phyloP scores from a whole-genome alignment of 106 monocot species.

The Acorus calamus region DNA sequence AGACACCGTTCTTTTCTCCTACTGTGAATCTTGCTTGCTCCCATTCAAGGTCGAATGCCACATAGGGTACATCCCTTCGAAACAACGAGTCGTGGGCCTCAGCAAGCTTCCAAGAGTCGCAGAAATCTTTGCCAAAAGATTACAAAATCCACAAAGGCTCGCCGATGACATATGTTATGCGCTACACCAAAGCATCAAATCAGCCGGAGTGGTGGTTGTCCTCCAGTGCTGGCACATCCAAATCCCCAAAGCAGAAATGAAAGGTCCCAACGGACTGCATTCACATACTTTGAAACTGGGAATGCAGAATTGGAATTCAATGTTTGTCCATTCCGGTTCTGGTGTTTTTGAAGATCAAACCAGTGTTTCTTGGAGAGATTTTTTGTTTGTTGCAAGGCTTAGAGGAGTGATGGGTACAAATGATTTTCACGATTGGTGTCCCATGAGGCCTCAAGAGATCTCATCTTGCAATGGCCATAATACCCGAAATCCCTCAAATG shows the following conservation, averaged over 20 bases:
- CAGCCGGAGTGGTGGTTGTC: slow-evolving; percentile 75
- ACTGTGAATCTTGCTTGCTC: slow-evolving; percentile 87
- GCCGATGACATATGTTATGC: slow-evolving; percentile 69
- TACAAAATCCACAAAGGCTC: slow-evolving; percentile 79
- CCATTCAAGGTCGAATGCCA: slow-evolving; percentile 76
- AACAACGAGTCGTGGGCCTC: slow-evolving; percentile 62
- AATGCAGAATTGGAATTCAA: slow-evolving; percentile 39
- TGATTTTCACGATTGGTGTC: slow-evolving; percentile 51
- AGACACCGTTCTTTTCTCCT: slow-evolving; percentile 79
- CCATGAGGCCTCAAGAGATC: slow-evolving; percentile 25
- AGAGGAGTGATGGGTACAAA: slow-evolving; percentile 19
- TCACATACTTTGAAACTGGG: slow-evolving; percentile 12
- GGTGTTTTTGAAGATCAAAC: slow-evolving; percentile 50
- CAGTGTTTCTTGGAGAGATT: slow-evolving; percentile 48
- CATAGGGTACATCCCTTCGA: slow-evolving; percentile 77
- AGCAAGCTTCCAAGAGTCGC: slow-evolving; percentile 94
- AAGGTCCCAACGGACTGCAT: slow-evolving; percentile 2
- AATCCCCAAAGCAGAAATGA: slow-evolving; percentile 32
- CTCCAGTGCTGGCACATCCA: slow-evolving; percentile 87
- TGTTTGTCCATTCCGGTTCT: slow-evolving; percentile 39
- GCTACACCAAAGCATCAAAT: slow-evolving; percentile 49
- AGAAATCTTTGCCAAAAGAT: slow-evolving; percentile 78
- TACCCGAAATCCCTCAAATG: slow-evolving; percentile 13
- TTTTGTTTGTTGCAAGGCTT: slow-evolving; percentile 44
- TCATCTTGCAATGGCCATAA: slow-evolving; percentile 26